Evolutionary conservation across 1,284 basidiomycete species (phyloP).

Genomic region (Pholiota adiposa): DNA sequence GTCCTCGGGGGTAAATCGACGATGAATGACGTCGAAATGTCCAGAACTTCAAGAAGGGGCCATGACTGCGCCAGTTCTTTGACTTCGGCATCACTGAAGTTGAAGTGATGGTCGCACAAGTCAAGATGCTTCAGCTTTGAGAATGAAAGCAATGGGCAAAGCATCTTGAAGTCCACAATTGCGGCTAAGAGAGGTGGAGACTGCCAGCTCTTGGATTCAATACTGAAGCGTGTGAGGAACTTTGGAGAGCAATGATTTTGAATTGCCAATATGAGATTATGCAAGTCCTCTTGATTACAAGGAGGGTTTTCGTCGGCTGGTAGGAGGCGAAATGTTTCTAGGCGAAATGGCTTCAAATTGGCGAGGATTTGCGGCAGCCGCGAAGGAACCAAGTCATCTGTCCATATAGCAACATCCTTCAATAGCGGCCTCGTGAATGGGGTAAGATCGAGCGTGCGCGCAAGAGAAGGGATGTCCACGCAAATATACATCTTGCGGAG

Average conservation of each 20-base stretch:
- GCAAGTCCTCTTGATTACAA: background rate
- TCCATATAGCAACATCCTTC: background rate
- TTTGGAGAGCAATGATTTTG: conserved; percentile 4
- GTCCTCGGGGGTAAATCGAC: background rate
- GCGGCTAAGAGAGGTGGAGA: background rate
- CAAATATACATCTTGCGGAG: conserved; percentile 2
- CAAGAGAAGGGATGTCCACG: background rate
- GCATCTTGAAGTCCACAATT: background rate
- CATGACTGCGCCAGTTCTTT: conserved; percentile 15
- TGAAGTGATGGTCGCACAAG: conserved; percentile 1
- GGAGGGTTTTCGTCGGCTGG: background rate
- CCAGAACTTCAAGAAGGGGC: conserved; percentile 11
- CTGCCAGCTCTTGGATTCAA: background rate
- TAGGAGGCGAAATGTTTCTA: conserved; percentile 1
- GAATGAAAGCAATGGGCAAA: conserved; percentile 11
- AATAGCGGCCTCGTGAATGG: background rate
- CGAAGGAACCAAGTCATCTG: background rate
- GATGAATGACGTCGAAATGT: too few relatives aligned
- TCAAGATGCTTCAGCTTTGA: conserved; percentile 5
- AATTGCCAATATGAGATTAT: background rate
- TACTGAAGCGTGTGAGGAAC: background rate
- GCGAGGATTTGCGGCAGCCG: background rate
- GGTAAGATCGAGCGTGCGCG: background rate
- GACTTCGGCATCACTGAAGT: conserved; percentile 15
- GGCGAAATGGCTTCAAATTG: conserved; percentile 2